These are phyloP conservation scores for Alectoria sarmentosa DNA, from an alignment of 495 filamentous ascomycete species.

Conservation along the genomic window DNA sequence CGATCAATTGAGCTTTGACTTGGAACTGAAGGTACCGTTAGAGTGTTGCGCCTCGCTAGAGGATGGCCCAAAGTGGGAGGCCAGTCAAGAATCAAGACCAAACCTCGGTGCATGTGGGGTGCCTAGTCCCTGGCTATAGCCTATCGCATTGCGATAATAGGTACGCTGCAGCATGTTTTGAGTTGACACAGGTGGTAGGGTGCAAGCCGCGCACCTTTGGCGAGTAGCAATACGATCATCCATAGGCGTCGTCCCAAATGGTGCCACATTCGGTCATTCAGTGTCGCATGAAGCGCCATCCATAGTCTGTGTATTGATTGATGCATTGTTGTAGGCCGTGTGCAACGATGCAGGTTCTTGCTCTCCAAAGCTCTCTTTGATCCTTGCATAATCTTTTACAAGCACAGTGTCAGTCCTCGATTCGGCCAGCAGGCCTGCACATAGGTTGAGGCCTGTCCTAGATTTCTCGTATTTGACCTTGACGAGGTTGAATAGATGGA, in stretches of 20 bases:
- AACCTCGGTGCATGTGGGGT: background rate
- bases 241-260: too few species aligned
- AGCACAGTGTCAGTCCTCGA: background rate
- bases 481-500: background rate
- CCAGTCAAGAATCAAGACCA: background rate
- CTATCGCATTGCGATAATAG: background rate
- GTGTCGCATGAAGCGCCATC: background rate
- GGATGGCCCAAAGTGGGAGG: background rate
- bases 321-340: background rate
- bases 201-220: background rate
- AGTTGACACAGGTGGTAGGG: background rate
- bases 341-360: background rate
- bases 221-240: too few species aligned
- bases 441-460: background rate
- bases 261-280: too few species aligned
- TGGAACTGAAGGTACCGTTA: background rate
- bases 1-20: background rate
- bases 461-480: background rate
- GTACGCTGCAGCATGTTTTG: background rate
- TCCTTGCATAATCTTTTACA: background rate
- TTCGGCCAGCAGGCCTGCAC: background rate
- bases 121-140: background rate
- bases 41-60: background rate
- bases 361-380: background rate
- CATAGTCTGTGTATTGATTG: background rate